Conservation (phyloP, 306 rosid genomes). For the Citrullus colocynthis region DNA sequence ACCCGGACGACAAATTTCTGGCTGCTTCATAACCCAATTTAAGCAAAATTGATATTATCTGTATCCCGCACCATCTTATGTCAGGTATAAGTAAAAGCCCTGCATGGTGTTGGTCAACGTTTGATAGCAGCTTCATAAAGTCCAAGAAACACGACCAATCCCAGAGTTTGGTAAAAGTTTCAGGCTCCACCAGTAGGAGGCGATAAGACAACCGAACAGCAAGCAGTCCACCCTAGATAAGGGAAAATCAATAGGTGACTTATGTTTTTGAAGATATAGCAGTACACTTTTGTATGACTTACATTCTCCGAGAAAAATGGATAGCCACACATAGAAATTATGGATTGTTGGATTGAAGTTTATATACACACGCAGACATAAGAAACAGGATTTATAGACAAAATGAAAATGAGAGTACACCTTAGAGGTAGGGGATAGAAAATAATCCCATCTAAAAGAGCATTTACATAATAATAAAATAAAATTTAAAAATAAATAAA, state of each 20-base stretch:
- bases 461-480: not conserved
- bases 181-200: conserved; percentile 40
- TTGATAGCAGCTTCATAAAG: conserved; percentile 24
- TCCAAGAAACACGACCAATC: conserved; percentile 67
- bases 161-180: conserved; percentile 52
- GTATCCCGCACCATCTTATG: conserved; percentile 58
- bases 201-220: conserved; percentile 60
- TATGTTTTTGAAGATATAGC: not conserved
- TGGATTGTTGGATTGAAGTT: not conserved
- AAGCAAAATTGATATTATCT: conserved; percentile 37
- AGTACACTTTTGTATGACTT: not conserved
- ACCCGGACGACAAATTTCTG: conserved; percentile 25
- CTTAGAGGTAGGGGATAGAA: not conserved
- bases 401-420: not conserved
- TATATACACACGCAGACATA: not conserved
- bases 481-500: too few relatives aligned
- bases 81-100: conserved; percentile 18
- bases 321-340: not conserved
- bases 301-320: not conserved
- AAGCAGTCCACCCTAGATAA: conserved; percentile 29
- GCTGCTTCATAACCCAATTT: conserved; percentile 36
- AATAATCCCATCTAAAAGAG: not conserved
- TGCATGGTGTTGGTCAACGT: conserved; percentile 4
- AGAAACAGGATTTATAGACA: not conserved
- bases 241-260: not conserved